phyloP scores from a whole-genome alignment of 192 early-diverging fungal species.

The Gigaspora rosea region DNA sequence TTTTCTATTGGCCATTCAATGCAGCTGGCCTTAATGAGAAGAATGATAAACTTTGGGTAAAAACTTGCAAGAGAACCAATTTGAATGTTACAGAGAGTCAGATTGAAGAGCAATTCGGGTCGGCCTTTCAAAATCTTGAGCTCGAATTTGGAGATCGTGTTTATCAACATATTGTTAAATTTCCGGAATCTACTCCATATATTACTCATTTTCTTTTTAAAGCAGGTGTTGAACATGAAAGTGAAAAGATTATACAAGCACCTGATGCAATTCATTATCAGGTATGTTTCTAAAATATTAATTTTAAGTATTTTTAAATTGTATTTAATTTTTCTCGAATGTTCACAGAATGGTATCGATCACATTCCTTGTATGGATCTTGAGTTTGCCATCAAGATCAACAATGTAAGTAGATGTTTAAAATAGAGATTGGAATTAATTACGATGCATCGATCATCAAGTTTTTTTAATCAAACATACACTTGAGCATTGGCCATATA shows the following conservation, averaged over 20 bases:
- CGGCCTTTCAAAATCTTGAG: not conserved
- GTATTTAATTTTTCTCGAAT: not conserved
- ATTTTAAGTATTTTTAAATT: not conserved
- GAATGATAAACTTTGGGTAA: slow-evolving; percentile 44
- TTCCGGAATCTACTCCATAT: not conserved
- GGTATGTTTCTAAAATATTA: not conserved
- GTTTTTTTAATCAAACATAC: too few relatives aligned
- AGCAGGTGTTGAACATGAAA: not conserved
- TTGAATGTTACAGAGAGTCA: not conserved
- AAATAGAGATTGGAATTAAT: too few relatives aligned
- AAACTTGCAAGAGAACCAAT: slow-evolving; percentile 39
- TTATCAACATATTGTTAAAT: not conserved
- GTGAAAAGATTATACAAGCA: slow-evolving; percentile 1
- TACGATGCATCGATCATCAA: too few relatives aligned
- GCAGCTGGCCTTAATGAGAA: not conserved
- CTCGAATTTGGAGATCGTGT: not conserved
- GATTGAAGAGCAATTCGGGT: not conserved
- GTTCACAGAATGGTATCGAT: slow-evolving; percentile 25
- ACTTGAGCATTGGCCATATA: too few relatives aligned
- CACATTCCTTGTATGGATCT: slow-evolving; percentile 29
- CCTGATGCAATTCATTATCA: slow-evolving; percentile 41
- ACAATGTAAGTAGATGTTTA: not conserved
- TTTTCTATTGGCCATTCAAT: slow-evolving; percentile 48
- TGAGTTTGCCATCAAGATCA: slow-evolving; percentile 38
- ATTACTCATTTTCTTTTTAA: not conserved